Base-by-base conservation (phyloP, 371 early-diverging fungal genomes). In the Mortierella sp. region DNA sequence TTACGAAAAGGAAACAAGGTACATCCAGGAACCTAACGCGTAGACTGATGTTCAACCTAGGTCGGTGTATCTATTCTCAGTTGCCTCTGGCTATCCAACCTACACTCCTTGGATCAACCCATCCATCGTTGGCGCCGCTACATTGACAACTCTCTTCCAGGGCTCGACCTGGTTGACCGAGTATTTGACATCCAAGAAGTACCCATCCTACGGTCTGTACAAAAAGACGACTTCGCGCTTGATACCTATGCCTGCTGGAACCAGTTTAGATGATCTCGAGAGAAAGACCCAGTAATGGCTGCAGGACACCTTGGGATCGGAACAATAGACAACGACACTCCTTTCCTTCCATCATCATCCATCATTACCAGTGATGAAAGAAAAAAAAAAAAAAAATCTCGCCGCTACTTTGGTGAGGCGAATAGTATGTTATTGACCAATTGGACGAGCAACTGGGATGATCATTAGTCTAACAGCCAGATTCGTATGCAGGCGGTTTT, bases 141-240 rank as follows among this genome's bases (percentile, higher is more conserved):
- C 80, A 24, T 80, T 97, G 58, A 83, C 88, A 0, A 21, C 80
- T 18, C 80, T 97, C 38, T 93, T 96, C 83, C 88, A 90, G 66
- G 87, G 84, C 27, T 88, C 90, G 23, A 94, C 94, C 7, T 61
- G 63, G 56, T 62, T 95, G 41, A 95, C 97, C 0, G 97, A 97
- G 61, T 43, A 50, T 28, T n/a, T 51, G 42, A 34, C 60, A 8
- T 14, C 23, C 16, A 18, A 34, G 27, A 64, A 57, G 59, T 58
- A 76, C 54, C 63, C 61, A 2, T 73, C 84, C 2, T 97, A 96
- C 79, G 76, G 73, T 53, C 80, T 78, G 0, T 95, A 95, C 71
- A 80, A 86, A 48, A 64, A 81, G 42, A 83, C 79, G 14, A 91
- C 91, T 6, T 86, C 82, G 27, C 82, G 85, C 34, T 67, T 94